These are phyloP conservation scores for Trypanosoma lewisi DNA, from an alignment of 208 protist species.

Conservation along the genomic window DNA sequence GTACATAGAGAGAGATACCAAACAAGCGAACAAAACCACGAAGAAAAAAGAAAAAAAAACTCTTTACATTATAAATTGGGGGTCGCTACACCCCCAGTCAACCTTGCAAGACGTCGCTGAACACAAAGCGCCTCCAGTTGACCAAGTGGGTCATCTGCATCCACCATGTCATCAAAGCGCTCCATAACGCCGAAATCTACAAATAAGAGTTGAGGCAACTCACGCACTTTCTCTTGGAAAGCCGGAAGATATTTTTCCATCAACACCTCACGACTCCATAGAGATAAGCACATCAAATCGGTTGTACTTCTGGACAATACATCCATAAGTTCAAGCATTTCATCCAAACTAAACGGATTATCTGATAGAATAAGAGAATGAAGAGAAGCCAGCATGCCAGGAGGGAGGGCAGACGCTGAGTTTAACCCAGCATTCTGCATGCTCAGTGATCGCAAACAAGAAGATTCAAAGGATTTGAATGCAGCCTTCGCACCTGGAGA, in stretches of 20 bases:
- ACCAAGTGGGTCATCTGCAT: constrained; percentile 39
- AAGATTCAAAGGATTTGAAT: constrained; percentile 31
- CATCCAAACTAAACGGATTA: constrained; percentile 24
- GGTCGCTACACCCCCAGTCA: background rate
- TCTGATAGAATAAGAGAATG: constrained; percentile 49
- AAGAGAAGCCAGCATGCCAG: constrained; percentile 31
- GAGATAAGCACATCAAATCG: constrained; percentile 40
- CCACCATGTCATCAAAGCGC: constrained; percentile 42
- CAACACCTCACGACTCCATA: constrained; percentile 66
- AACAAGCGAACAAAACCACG: constrained; percentile 3
- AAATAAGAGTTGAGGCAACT: constrained; percentile 43
- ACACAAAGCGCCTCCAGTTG: constrained; percentile 49
- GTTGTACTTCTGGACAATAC: constrained; percentile 19
- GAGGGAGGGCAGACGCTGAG: constrained; percentile 26
- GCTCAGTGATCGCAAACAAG: constrained; percentile 33
- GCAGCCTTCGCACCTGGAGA: constrained; percentile 29
- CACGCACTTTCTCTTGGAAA: constrained; percentile 29
- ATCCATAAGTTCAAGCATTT: constrained; percentile 31
- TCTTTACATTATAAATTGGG: background rate
- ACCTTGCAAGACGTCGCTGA: constrained; percentile 27
- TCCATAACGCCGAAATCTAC: constrained; percentile 62
- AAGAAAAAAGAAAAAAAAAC: constrained; percentile 14
- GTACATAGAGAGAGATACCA: constrained; percentile 10
- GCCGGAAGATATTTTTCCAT: constrained; percentile 39
- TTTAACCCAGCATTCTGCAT: constrained; percentile 41